A percentile compares a stretch with the other conserved stretches of the same genome.
These are phyloP conservation scores for Fusarium sp. DNA, from an alignment of 2,329 filamentous ascomycete genomes.

Conservation along the genomic window DNA sequence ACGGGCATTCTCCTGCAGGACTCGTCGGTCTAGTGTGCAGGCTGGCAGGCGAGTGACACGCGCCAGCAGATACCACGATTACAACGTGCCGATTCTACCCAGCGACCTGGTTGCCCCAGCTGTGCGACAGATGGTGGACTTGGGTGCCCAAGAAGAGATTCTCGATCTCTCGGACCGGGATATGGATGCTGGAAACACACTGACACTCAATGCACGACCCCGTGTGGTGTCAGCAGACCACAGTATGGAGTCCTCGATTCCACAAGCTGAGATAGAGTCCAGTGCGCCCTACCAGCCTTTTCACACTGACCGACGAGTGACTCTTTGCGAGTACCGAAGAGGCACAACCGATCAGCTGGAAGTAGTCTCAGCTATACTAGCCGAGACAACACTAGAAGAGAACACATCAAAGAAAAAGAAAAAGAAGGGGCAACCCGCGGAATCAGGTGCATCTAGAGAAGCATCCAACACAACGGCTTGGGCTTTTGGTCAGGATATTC, in stretches of 20 bases:
- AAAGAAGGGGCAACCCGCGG: conserved; percentile 52
- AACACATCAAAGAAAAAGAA: conserved; percentile 57
- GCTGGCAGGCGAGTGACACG: conserved; percentile 68
- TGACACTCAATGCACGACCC: conserved; percentile 64
- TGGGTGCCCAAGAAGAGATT: conserved; percentile 68
- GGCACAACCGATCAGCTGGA: conserved; percentile 54
- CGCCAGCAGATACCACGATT: conserved; percentile 74
- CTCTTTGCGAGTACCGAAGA: conserved; percentile 76
- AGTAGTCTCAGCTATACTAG: conserved; percentile 59
- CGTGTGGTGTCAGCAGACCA: conserved; percentile 57
- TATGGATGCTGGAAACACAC: conserved; percentile 68
- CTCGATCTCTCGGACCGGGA: conserved; percentile 68
- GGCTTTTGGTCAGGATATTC: conserved; percentile 74
- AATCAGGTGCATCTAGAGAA: conserved; percentile 33
- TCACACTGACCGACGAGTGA: conserved; percentile 89
- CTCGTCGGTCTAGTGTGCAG: conserved; percentile 68
- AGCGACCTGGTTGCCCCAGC: conserved; percentile 71
- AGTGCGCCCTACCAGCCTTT: conserved; percentile 97
- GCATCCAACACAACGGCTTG: conserved; percentile 57
- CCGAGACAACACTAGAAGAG: conserved; percentile 60
- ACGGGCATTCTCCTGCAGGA: conserved; percentile 74
- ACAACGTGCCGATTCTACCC: conserved; percentile 75
- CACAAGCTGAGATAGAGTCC: conserved; percentile 91
- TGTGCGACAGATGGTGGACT: conserved; percentile 67
- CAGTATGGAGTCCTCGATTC: conserved; percentile 75